These are phyloP conservation scores for Talaromyces adpressus DNA, from an alignment of 495 filamentous ascomycete genomes.

Conservation along the genomic window DNA sequence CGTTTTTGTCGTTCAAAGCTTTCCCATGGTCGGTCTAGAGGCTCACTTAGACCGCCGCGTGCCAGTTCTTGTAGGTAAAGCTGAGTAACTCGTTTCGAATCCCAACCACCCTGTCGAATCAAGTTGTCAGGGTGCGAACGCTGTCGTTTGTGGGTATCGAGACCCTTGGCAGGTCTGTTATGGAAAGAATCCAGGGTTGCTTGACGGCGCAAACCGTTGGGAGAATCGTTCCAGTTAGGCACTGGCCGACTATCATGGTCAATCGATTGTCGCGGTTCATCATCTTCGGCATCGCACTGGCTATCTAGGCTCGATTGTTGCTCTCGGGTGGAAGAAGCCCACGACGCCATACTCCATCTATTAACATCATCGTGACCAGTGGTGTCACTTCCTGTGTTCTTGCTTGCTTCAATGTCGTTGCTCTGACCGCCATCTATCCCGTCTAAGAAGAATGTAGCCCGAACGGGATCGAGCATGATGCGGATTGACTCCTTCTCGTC, in stretches of 20 bases:
- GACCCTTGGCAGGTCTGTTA: slow-evolving; percentile 15
- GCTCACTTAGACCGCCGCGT: slow-evolving; percentile 23
- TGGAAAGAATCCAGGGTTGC: not conserved
- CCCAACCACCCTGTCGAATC: slow-evolving; percentile 45
- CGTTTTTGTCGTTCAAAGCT: not conserved
- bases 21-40: slow-evolving; percentile 4
- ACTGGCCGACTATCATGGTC: not conserved
- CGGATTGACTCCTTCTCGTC: slow-evolving; percentile 54
- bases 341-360: slow-evolving; percentile 47
- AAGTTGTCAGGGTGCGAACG: slow-evolving; percentile 34
- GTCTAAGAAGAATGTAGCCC: slow-evolving; percentile 26
- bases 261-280: not conserved
- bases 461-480: slow-evolving; percentile 48
- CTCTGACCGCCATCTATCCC: slow-evolving; percentile 22
- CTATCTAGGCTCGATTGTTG: slow-evolving; percentile 33
- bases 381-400: slow-evolving; percentile 18
- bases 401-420: not conserved
- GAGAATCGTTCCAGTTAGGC: not conserved
- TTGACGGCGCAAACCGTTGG: not conserved
- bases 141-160: slow-evolving; percentile 7
- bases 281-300: slow-evolving; percentile 28
- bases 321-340: slow-evolving; percentile 42
- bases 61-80: slow-evolving; percentile 47
- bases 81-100: slow-evolving; percentile 45
- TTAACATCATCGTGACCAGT: slow-evolving; percentile 21